Evolutionary conservation across 139 green algal species (phyloP).

Genomic region (Trebouxia sp.): DNA sequence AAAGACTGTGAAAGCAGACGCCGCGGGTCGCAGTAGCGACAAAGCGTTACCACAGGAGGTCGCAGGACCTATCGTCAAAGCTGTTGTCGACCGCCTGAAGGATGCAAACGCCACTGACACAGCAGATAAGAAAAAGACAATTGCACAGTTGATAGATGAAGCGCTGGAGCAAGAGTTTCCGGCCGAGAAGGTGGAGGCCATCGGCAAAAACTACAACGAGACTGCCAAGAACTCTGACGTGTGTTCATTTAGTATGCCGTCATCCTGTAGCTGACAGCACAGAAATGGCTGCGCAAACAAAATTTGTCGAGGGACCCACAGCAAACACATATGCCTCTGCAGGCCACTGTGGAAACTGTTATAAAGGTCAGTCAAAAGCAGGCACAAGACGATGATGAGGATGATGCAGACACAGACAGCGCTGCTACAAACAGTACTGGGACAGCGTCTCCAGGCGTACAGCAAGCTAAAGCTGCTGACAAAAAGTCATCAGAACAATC

Average conservation of each 20-base stretch:
- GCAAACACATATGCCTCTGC: neutral
- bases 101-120: neutral
- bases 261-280: too few species aligned
- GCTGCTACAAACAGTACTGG: neutral
- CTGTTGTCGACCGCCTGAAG: conserved; percentile 22
- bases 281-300: too few species aligned
- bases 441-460: neutral
- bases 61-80: conserved; percentile 26
- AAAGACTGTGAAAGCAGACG: neutral
- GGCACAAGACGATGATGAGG: conserved; percentile 35
- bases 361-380: conserved; percentile 64
- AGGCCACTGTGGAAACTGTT: conserved; percentile 67
- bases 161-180: conserved; percentile 72
- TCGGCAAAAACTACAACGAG: conserved; percentile 68
- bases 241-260: neutral
- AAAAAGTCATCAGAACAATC: neutral
- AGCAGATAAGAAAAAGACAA: conserved; percentile 40
- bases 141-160: conserved; percentile 61
- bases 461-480: neutral
- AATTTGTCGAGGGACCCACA: neutral
- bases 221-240: conserved; percentile 55
- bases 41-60: neutral
- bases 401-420: neutral
- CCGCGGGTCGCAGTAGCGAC: neutral
- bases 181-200: conserved; percentile 47